Conservation (phyloP, 2,329 filamentous ascomycete genomes). For the Raffaelea albimanens region DNA sequence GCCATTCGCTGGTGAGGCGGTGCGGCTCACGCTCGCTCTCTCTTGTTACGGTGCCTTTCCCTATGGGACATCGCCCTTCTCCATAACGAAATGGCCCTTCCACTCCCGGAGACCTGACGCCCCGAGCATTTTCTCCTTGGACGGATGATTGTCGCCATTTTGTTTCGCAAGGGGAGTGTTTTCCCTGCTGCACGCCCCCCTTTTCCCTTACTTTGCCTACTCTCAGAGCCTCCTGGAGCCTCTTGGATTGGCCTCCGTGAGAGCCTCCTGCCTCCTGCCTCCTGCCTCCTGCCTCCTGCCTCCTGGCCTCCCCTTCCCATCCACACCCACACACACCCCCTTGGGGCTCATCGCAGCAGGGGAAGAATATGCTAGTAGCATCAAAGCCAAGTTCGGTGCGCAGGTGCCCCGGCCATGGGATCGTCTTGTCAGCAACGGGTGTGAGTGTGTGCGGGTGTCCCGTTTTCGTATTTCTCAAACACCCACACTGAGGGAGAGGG, state of each 20-base stretch:
- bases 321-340: background rate
- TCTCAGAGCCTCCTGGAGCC: too few species aligned
- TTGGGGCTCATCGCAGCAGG: too few species aligned
- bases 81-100: background rate
- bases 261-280: conserved; percentile 9
- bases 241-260: background rate
- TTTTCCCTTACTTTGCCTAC: too few species aligned
- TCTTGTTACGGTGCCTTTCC: too few species aligned
- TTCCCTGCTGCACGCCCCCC: conserved; percentile 13
- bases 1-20: too few species aligned
- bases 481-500: too few species aligned
- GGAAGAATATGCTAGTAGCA: too few species aligned
- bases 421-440: conserved; percentile 2
- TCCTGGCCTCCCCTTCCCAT: conserved; percentile 20
- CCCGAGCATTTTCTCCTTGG: conserved; percentile 20
- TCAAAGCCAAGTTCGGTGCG: conserved; percentile 2
- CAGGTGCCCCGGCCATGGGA: conserved; percentile 2
- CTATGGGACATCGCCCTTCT: too few species aligned
- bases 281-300: background rate
- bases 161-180: conserved; percentile 26
- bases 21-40: too few species aligned
- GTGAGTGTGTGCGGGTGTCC: background rate
- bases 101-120: conserved; percentile 18
- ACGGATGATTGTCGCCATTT: conserved; percentile 25
- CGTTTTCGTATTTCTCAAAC: conserved; percentile 6